Percentiles rank a stretch among this genome's conserved stretches.
Conservation (phyloP, 106 monocot genomes). For the Dendrobium catenatum region DNA sequence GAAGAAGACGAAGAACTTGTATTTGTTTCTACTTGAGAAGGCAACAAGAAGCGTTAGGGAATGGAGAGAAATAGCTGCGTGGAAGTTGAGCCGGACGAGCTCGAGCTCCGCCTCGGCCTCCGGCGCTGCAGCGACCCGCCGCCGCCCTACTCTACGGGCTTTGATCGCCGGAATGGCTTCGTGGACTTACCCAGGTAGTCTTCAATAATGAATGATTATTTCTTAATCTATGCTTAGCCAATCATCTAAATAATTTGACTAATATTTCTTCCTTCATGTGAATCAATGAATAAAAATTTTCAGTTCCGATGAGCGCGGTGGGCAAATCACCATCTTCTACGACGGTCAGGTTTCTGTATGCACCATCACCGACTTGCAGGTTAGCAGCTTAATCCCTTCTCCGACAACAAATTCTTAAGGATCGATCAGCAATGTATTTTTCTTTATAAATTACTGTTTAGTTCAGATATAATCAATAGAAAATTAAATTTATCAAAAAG, state of each 20-base stretch:
- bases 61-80: not conserved
- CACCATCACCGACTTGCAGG: slow-evolving; percentile 23
- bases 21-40: no score
- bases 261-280: no score
- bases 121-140: not conserved
- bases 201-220: no score
- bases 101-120: not conserved
- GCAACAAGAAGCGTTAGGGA: not conserved
- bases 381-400: not conserved
- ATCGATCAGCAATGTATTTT: no score
- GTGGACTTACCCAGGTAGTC: not conserved
- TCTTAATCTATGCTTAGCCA: no score
- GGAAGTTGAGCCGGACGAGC: not conserved
- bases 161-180: not conserved
- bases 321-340: slow-evolving; percentile 20
- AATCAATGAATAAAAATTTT: no score
- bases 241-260: no score
- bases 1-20: not conserved
- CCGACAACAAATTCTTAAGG: no score
- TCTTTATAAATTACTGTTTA: no score
- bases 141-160: not conserved
- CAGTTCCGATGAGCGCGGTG: not conserved
- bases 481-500: no score
- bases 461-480: no score
- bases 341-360: slow-evolving; percentile 13